A percentile compares a stretch with the other conserved stretches of the same genome.
Conservation (phyloP, 2,329 filamentous ascomycete species). For the Hymenoscyphus scutula region DNA sequence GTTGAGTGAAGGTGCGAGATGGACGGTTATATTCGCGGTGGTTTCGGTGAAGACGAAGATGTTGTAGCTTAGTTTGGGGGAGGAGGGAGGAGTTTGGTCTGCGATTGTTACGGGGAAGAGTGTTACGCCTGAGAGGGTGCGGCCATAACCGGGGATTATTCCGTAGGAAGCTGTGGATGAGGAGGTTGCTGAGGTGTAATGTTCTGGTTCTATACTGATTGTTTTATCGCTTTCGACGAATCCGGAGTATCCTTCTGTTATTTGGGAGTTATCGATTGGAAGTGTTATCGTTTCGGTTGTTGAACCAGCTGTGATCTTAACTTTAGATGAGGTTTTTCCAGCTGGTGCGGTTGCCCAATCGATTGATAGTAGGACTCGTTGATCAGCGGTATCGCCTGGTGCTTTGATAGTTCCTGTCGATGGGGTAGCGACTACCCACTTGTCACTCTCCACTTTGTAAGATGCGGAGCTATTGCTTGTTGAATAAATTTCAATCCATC, state of each 20-base stretch:
- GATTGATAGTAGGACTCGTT: constrained; percentile 18
- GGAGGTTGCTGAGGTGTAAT: constrained; percentile 45
- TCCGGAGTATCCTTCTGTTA: constrained; percentile 11
- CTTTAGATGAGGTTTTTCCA: constrained; percentile 15
- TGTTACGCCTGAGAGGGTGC: constrained; percentile 55
- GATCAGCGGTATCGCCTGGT: constrained; percentile 18
- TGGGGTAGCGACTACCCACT: constrained; percentile 14
- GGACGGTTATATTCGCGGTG: constrained; percentile 41
- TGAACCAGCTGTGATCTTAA: constrained; percentile 10
- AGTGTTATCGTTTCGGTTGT: constrained; percentile 13
- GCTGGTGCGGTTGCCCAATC: constrained; percentile 14
- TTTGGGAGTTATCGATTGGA: constrained; percentile 14
- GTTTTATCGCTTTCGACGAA: constrained; percentile 36
- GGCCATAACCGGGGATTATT: constrained; percentile 52
- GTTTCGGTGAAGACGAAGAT: constrained; percentile 56
- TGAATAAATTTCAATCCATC: constrained; percentile 22
- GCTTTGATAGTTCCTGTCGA: constrained; percentile 15
- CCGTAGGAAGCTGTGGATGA: constrained; percentile 43
- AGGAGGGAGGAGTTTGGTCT: constrained; percentile 47
- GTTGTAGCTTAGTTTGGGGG: constrained; percentile 57
- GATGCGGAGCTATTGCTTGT: constrained; percentile 11
- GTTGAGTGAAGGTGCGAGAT: constrained; percentile 50
- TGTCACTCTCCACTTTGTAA: constrained; percentile 17
- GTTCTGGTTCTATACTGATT: constrained; percentile 51
- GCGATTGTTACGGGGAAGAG: constrained; percentile 51